A percentile compares a stretch with the other conserved stretches of the same genome.
These are phyloP conservation scores for Gastrolobium bilobum DNA, from an alignment of 306 rosid species.

Conservation along the genomic window DNA sequence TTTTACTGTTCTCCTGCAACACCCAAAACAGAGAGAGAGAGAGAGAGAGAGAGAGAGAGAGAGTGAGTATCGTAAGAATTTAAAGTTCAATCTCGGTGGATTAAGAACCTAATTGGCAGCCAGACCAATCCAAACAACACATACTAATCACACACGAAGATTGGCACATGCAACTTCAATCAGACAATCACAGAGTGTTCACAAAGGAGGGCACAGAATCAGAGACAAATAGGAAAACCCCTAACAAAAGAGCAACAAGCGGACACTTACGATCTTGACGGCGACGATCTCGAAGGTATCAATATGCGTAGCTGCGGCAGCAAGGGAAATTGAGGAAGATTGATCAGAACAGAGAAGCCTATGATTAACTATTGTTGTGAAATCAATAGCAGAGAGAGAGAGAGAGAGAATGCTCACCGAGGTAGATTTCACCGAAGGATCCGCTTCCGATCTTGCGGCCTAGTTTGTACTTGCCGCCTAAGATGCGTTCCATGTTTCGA, in stretches of 20 bases:
- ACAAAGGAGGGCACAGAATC: slow-evolving; percentile 11
- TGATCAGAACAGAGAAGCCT: slow-evolving; percentile 37
- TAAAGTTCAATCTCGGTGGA: slow-evolving; percentile 6
- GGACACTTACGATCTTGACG: slow-evolving; percentile 82
- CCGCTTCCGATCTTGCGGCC: slow-evolving; percentile 99
- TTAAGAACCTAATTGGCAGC: slow-evolving; percentile 7
- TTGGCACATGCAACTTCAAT: background rate
- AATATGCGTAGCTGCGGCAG: slow-evolving; percentile 80
- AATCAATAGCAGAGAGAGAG: background rate
- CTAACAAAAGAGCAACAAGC: background rate
- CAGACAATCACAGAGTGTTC: background rate
- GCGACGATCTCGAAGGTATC: slow-evolving; percentile 94
- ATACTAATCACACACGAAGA: slow-evolving; percentile 1
- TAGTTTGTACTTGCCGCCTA: slow-evolving; percentile 89
- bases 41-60: background rate
- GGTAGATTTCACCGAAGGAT: slow-evolving; percentile 94
- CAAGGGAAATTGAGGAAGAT: slow-evolving; percentile 13
- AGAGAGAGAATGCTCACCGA: slow-evolving; percentile 57
- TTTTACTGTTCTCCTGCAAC: slow-evolving; percentile 84
- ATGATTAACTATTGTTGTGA: background rate
- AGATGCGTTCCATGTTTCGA: slow-evolving; percentile 77
- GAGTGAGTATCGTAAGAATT: background rate
- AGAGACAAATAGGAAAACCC: background rate
- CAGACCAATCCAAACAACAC: slow-evolving; percentile 1
- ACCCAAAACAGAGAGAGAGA: background rate